These are phyloP conservation scores for Jacaranda copaia DNA, from an alignment of 257 asterid species.

Conservation along the genomic window DNA sequence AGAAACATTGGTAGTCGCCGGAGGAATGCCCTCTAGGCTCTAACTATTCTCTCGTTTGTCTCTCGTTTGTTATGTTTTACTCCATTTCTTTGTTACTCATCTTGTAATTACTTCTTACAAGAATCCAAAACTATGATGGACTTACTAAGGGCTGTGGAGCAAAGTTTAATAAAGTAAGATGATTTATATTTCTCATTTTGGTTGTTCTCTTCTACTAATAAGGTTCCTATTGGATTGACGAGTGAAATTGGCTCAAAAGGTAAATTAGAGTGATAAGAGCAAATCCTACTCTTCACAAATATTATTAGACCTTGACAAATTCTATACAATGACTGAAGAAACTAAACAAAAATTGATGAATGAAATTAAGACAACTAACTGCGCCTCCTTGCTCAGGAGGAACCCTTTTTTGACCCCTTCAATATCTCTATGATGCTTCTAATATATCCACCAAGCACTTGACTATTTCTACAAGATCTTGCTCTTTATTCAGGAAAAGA, in stretches of 20 bases:
- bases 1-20: slow-evolving; percentile 83
- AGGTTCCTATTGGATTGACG: not conserved
- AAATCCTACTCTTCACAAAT: no score
- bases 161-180: not conserved
- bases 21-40: slow-evolving; percentile 85
- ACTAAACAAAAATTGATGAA: not conserved
- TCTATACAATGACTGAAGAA: slow-evolving; percentile 29
- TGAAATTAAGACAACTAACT: not conserved
- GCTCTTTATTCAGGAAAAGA: not conserved
- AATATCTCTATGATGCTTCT: slow-evolving; percentile 16
- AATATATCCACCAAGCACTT: slow-evolving; percentile 13
- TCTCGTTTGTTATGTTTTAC: not conserved
- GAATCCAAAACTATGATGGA: not conserved
- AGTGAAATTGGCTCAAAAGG: no score
- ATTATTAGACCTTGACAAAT: not conserved
- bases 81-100: not conserved
- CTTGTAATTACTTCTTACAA: not conserved
- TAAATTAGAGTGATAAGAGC: no score
- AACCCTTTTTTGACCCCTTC: not conserved
- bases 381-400: slow-evolving; percentile 22
- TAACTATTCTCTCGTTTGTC: slow-evolving; percentile 37
- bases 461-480: not conserved
- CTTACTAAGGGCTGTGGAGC: not conserved
- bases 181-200: not conserved
- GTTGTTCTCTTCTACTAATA: not conserved